Conservation (phyloP, 2,329 filamentous ascomycete species). For the Xylariales sp. region DNA sequence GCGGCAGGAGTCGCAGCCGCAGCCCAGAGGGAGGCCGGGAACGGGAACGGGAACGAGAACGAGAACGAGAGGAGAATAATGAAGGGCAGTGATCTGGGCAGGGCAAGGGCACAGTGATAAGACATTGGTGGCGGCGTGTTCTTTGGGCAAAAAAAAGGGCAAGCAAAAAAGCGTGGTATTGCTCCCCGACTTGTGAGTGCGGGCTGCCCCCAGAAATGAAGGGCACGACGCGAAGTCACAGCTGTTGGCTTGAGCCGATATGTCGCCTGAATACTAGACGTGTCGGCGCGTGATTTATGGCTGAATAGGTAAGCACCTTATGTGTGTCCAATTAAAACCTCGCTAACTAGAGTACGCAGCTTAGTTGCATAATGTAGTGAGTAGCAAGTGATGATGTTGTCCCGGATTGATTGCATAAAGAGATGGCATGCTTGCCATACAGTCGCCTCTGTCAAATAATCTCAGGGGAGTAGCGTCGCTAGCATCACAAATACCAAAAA, state of each 20-base stretch:
- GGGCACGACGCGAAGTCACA: conserved; percentile 21
- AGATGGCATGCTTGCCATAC: background rate
- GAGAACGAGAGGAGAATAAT: conserved; percentile 42
- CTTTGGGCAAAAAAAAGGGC: background rate
- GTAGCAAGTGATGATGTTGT: conserved; percentile 3
- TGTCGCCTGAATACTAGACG: conserved; percentile 49
- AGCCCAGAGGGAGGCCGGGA: conserved; percentile 54
- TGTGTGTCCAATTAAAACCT: background rate
- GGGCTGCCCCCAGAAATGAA: background rate
- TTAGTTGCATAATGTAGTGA: background rate
- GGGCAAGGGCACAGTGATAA: background rate
- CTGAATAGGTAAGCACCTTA: conserved; percentile 32
- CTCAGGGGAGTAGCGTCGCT: conserved; percentile 7
- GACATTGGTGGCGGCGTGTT: background rate
- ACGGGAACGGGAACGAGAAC: conserved; percentile 20
- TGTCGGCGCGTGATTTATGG: conserved; percentile 44
- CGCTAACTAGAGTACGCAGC: conserved; percentile 25
- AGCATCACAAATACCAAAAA: background rate
- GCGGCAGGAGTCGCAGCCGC: conserved; percentile 60
- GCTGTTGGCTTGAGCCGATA: conserved; percentile 47
- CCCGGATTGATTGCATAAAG: background rate
- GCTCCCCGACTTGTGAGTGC: background rate
- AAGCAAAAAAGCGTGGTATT: background rate
- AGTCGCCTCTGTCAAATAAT: background rate
- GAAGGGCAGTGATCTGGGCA: conserved; percentile 18